A percentile compares a stretch with the other conserved stretches of the same genome.
phyloP scores from a whole-genome alignment of 169 alveolate genomes.

The Cryptosporidium ubiquitum region DNA sequence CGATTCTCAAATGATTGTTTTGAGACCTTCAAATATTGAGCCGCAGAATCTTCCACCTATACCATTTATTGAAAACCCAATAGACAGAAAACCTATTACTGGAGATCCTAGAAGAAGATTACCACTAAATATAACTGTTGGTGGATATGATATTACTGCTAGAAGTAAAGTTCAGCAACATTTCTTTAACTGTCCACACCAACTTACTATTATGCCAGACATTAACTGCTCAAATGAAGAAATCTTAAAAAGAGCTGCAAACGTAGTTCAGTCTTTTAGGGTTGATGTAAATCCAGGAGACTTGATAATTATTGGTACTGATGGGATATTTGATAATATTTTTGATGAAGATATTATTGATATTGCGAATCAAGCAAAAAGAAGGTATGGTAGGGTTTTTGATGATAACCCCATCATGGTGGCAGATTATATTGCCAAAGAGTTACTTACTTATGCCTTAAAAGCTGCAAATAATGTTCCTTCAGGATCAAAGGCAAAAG shows the following conservation, averaged over 20 bases:
- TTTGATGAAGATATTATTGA: constrained; percentile 83
- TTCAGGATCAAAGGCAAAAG: constrained; percentile 46
- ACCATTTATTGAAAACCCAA: constrained; percentile 45
- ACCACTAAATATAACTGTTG: constrained; percentile 9
- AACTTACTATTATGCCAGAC: constrained; percentile 84
- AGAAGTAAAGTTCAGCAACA: constrained; percentile 82
- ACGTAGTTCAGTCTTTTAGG: constrained; percentile 76
- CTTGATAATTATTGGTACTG: constrained; percentile 83
- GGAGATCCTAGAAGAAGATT: constrained; percentile 70
- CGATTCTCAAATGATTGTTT: constrained; percentile 77
- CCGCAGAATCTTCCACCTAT: constrained; percentile 36
- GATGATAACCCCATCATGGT: constrained; percentile 32
- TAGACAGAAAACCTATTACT: constrained; percentile 49
- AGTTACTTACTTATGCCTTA: constrained; percentile 31
- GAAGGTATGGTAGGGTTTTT: constrained; percentile 18
- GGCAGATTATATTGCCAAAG: constrained; percentile 68
- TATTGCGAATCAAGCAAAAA: constrained; percentile 75
- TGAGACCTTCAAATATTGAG: constrained; percentile 68
- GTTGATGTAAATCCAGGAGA: constrained; percentile 82
- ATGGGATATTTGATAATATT: constrained; percentile 86
- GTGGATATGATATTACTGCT: constrained; percentile 77
- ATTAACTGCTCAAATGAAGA: constrained; percentile 75
- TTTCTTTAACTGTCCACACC: constrained; percentile 84
- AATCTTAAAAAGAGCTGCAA: constrained; percentile 76
- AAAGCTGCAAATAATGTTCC: constrained; percentile 63